A percentile compares a stretch with the other conserved stretches of the same genome.
Conservation (phyloP, 75 land plant species). For the Adiantum capillusveneris region DNA sequence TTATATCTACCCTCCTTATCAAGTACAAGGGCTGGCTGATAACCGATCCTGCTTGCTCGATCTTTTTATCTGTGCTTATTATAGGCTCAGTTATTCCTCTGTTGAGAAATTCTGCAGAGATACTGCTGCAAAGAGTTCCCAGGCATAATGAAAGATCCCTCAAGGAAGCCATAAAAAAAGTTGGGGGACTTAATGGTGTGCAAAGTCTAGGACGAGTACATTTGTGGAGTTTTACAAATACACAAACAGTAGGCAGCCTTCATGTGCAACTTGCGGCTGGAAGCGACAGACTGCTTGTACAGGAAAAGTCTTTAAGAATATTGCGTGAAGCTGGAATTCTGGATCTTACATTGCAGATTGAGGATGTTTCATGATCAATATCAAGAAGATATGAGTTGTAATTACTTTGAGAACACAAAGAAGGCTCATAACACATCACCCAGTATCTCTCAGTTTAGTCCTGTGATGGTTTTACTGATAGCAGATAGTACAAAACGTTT, state of each 20-base stretch:
- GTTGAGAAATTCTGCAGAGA: constrained; percentile 75
- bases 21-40: constrained; percentile 88
- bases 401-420: too few relatives aligned
- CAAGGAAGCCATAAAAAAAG: constrained; percentile 36
- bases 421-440: too few relatives aligned
- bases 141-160: constrained; percentile 52
- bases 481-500: too few relatives aligned
- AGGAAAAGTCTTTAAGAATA: constrained; percentile 26
- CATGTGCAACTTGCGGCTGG: constrained; percentile 57
- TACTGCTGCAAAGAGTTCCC: constrained; percentile 84
- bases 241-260: constrained; percentile 65
- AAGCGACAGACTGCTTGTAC: constrained; percentile 37
- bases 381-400: too few relatives aligned
- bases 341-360: constrained; percentile 80
- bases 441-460: too few relatives aligned
- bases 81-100: constrained; percentile 78
- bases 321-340: constrained; percentile 60
- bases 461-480: too few relatives aligned
- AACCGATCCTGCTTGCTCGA: constrained; percentile 93
- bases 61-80: constrained; percentile 80
- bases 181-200: constrained; percentile 52
- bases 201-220: constrained; percentile 52
- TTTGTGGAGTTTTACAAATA: constrained; percentile 83
- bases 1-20: constrained; percentile 79
- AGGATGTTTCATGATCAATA: constrained; percentile 19